These are phyloP conservation scores for Sporisorium sorghi DNA, from an alignment of 1,284 basidiomycete species.

Conservation along the genomic window DNA sequence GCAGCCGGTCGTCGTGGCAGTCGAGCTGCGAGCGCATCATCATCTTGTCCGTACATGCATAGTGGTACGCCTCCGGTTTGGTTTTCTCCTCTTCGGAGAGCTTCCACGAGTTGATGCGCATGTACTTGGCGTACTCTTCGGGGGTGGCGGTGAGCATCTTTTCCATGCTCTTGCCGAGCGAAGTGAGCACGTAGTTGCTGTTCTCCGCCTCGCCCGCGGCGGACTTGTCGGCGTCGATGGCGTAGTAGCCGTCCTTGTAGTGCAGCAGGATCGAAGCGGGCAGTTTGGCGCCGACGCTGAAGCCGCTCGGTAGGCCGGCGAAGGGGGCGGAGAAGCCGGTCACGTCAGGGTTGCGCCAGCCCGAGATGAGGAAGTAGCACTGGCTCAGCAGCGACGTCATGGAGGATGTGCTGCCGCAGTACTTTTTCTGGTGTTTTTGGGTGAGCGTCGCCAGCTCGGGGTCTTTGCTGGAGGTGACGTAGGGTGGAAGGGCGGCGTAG, in stretches of 20 bases:
- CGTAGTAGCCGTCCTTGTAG: slow-evolving; percentile 74
- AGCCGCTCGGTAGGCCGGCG: slow-evolving; percentile 75
- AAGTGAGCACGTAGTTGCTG: slow-evolving; percentile 63
- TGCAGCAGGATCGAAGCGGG: slow-evolving; percentile 80
- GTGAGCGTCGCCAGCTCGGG: slow-evolving; percentile 78
- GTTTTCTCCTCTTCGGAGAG: slow-evolving; percentile 69
- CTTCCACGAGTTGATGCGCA: slow-evolving; percentile 71
- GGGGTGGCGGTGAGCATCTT: slow-evolving; percentile 82
- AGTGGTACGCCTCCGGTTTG: slow-evolving; percentile 68
- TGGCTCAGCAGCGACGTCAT: slow-evolving; percentile 85
- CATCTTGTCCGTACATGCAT: slow-evolving; percentile 77
- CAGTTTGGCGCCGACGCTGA: slow-evolving; percentile 83
- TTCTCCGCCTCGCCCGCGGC: slow-evolving; percentile 57
- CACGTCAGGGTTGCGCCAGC: slow-evolving; percentile 65
- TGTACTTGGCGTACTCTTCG: slow-evolving; percentile 77
- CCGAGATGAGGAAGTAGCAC: slow-evolving; percentile 78
- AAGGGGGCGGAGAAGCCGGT: slow-evolving; percentile 72
- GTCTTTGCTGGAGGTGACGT: slow-evolving; percentile 85
- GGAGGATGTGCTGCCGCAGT: slow-evolving; percentile 92
- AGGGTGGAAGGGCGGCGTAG: slow-evolving; percentile 82
- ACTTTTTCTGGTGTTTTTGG: slow-evolving; percentile 75
- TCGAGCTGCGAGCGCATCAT: slow-evolving; percentile 96
- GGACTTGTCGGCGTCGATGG: slow-evolving; percentile 80
- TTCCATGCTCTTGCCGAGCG: slow-evolving; percentile 86
- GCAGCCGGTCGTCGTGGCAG: slow-evolving; percentile 82